Evolutionary conservation across 305 asterid species (phyloP), one percentile per base, ranked within the genome.

Genomic region (Nicotiana rustica): DNA sequence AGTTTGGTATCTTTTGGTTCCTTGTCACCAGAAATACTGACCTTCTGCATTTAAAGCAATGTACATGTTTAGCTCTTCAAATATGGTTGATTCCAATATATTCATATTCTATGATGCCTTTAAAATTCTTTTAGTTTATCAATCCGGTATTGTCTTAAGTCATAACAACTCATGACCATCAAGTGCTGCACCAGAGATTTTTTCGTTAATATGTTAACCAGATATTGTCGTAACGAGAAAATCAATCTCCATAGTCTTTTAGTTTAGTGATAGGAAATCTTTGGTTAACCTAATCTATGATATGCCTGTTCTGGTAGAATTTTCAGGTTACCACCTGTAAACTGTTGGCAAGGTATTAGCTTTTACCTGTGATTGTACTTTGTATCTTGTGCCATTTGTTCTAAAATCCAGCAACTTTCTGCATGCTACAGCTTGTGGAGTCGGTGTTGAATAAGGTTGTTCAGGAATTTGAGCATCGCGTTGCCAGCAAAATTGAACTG

Each of bases 371-470:
- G 77, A 64, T 82, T 68, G 65, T 77, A 82, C 49, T 79, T 41
- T 47, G 61, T 80, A 41, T 77, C 41, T 36, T 79, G 59, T 70
- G 60, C 80, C 55, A 59, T 55, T 79, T 61, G 41, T 82, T 71
- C 77, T 60, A 70, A 80, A 83, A 61, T 83, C 36, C 76, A 75
- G 67, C 49, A 21, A 31, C 80, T 55, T 84, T 76, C 66, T 89
- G 81, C 83, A 83, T 84, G 64, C 77, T 85, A 60, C 92, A 97
- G 99, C 96, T 97, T 82, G 90, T 95, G 56, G 99, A 95, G 84
- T 95, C 98, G 2, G 93, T 95, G n/a, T 81, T 97, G 68, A 93
- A 87, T 83, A 97, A 93, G 88, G 97, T 93, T 69, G 92, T 95
- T 82, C 92, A 92, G 89, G 97, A 93, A 92, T 91, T 96, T 83